Percentiles rank a stretch among this genome's conserved stretches.
Conservation (phyloP, 202 grass and related monocot genomes). For the Carex arenaria region DNA sequence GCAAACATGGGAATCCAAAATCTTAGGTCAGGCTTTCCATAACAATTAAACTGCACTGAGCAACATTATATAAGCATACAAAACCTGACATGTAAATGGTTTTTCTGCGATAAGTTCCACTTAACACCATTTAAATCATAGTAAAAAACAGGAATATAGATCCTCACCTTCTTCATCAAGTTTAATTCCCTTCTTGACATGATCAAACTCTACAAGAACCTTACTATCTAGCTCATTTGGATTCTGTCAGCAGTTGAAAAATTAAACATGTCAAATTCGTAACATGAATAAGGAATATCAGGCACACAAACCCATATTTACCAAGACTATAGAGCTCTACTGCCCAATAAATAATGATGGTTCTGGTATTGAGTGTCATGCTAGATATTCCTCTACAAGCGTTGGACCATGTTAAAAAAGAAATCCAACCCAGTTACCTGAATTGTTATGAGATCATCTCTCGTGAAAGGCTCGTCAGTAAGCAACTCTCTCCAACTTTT, state of each 20-base stretch:
- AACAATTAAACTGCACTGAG: not conserved
- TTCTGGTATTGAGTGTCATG: not conserved
- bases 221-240: conserved; percentile 86
- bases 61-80: not conserved
- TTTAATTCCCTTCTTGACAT: conserved; percentile 86
- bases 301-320: not conserved
- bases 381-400: not conserved
- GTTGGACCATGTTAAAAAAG: conserved; percentile 9
- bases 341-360: not conserved
- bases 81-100: not conserved
- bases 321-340: not conserved
- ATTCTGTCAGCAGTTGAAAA: conserved; percentile 45
- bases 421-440: conserved; percentile 45
- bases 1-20: not conserved
- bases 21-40: not conserved
- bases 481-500: conserved; percentile 98
- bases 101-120: not conserved
- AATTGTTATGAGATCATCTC: conserved; percentile 89
- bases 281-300: conserved; percentile 15
- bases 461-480: conserved; percentile 80
- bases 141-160: not conserved
- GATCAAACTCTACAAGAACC: conserved; percentile 76
- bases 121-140: not conserved
- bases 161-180: conserved; percentile 89
- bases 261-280: conserved; percentile 1